These are phyloP conservation scores for Pseudopyrenochaeta lycopersici DNA, from an alignment of 2,329 filamentous ascomycete genomes.

Conservation along the genomic window DNA sequence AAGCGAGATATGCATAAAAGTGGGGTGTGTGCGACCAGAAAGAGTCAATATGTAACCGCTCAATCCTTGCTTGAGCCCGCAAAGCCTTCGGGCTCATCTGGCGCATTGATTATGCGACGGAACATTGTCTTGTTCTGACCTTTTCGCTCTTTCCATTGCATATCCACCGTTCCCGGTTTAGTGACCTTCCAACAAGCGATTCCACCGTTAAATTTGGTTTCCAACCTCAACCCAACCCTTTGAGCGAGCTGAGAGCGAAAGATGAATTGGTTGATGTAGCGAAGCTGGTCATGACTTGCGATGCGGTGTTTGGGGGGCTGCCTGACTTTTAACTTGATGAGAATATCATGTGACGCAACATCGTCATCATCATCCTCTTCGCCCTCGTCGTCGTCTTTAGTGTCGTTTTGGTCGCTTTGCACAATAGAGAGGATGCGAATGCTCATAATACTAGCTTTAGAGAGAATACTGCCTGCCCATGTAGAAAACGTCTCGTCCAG, in stretches of 20 bases:
- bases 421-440: slow-evolving; percentile 1
- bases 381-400: not conserved
- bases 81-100: not conserved
- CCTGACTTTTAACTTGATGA: not conserved
- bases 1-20: no score
- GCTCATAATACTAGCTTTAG: not conserved
- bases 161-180: not conserved
- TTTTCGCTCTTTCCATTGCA: slow-evolving; percentile 2
- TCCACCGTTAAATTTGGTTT: not conserved
- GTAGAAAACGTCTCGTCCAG: not conserved
- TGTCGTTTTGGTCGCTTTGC: not conserved
- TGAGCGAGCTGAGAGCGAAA: not conserved
- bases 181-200: slow-evolving; percentile 1
- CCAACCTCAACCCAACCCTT: not conserved
- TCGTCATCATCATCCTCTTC: not conserved
- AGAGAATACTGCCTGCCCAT: not conserved
- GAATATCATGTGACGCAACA: not conserved
- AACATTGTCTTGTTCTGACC: not conserved
- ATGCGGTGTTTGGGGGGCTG: not conserved
- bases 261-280: slow-evolving; percentile 1
- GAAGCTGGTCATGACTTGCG: not conserved
- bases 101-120: not conserved
- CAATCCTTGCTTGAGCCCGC: not conserved
- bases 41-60: no score
- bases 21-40: no score